Base-by-base conservation (phyloP, 306 rosid genomes). In the Begonia fuchsioides region DNA sequence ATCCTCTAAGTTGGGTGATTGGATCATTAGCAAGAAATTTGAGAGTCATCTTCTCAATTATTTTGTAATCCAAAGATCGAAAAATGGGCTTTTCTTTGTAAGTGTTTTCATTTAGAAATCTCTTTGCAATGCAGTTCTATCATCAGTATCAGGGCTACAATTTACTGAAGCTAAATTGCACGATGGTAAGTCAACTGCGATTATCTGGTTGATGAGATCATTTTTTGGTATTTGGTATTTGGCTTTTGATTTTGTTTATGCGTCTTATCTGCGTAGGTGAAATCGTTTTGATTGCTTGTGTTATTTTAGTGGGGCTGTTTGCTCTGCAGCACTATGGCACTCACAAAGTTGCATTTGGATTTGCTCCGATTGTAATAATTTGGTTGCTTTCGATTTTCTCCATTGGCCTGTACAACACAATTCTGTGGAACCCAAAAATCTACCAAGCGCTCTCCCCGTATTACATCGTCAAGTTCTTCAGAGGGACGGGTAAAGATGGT, bases 271-370 rank as follows among this genome's bases (percentile, higher is more conserved):
- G 53, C 65, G 55, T 61, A 80, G 95, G 80, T 58, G 83, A 65
- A 59, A 81, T 85, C 61, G 65, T 81, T 49, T 55, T 85, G 73
- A 66, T 85, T 54, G 87, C 95, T 49, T 85, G 93, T 76, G 82
- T 59, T 49, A 81, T 85, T 60, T 76, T 85, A 77, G 67, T 80
- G 60, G 95, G 87, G 17, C 72, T 81, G 62, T 85, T 85, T 81
- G 87, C 95, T 40, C 87, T 85, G 59, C 95, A 85, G 74, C 95
- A 85, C 55, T 75, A 53, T 54, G 95, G 95, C 65, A 85, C 93
- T 47, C 93, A 78, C 72, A 81, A 66, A 61, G 95, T 85, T 32
- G 87, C 87, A 17, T 81, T 81, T 62, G 40, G 78, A 63, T 80
- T 85, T 76, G 95, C 95, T 6, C 93, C 93, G 11, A 63, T 81